Base-by-base conservation (phyloP, 441 rosid species). In the Adansonia grandidieri region DNA sequence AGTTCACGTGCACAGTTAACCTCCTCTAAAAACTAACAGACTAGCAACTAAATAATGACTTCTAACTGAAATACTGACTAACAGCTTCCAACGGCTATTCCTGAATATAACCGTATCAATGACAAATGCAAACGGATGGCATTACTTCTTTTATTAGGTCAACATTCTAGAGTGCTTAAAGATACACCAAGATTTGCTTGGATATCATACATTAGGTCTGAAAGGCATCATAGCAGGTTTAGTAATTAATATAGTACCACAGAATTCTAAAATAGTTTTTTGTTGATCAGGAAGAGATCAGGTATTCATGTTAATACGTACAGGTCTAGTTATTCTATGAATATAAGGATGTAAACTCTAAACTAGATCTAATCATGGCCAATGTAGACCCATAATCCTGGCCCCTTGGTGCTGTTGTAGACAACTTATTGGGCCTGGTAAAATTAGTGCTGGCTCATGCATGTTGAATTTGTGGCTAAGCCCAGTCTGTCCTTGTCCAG, bases 41-140 rank as follows among this genome's bases (percentile, higher is more conserved):
- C 37, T 32, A 32, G 37, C 37, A 32, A 32, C 37, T 32, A 32
- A 32, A 32, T 32, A 32, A 32, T 32, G 37, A 32, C 37, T 32
- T 32, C 37, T 32, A 32, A 32, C 37, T 32, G 37, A 32, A 32
- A 32, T 32, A 32, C 4, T 32, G 37, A 32, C 37, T 32, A 32
- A 32, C 37, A 32, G 37, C 37, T 32, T 32, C 37, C 37, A 32
- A 32, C 37, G 37, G 37, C 37, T 32, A 32, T 32, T 32, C 37
- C 37, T 32, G 4, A 32, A 32, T 32, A 32, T 32, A 32, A 32
- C 37, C 37, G 37, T 32, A 32, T 32, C 37, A 24, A 66, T 66
- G 50, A 66, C 71, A 66, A 66, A 66, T 66, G 71, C 71, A 66
- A 66, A 40, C 1, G 22, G 15, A 66, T 66, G 70, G 19, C 68